Conservation (phyloP, 768 basidiomycete genomes). For the Kwoniella europaea region DNA sequence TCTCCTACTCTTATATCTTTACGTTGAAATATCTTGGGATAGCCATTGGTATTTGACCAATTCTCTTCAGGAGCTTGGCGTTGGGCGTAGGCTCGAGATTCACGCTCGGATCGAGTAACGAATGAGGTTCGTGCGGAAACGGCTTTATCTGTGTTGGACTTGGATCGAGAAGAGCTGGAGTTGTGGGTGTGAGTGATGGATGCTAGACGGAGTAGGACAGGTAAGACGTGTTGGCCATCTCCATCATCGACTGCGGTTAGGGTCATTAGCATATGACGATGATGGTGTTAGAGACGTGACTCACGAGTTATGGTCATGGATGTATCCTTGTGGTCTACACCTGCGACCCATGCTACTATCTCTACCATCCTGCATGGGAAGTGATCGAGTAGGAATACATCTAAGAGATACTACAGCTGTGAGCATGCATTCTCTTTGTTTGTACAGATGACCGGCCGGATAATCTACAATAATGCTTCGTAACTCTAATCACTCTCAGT, state of each 20-base stretch:
- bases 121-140: neutral
- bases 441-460: neutral
- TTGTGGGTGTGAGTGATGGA: neutral
- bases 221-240: constrained; percentile 42
- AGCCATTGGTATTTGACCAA: constrained; percentile 2
- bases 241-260: constrained; percentile 46
- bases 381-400: constrained; percentile 45
- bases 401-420: constrained; percentile 17
- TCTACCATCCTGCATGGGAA: constrained; percentile 49
- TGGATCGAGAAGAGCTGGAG: neutral
- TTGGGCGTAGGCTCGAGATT: constrained; percentile 15
- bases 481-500: too few relatives aligned
- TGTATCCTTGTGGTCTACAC: constrained; percentile 45
- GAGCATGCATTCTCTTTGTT: neutral
- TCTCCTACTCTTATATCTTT: constrained; percentile 48
- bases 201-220: constrained; percentile 27
- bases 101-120: constrained; percentile 3
- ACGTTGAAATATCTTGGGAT: constrained; percentile 27
- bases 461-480: too few relatives aligned
- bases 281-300: neutral
- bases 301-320: constrained; percentile 37
- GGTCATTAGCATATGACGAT: too few relatives aligned
- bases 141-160: neutral
- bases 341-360: constrained; percentile 50
- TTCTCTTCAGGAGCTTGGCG: constrained; percentile 28